Base-by-base conservation (phyloP, 2,329 filamentous ascomycete genomes). In the Emydomyces testavorans region DNA sequence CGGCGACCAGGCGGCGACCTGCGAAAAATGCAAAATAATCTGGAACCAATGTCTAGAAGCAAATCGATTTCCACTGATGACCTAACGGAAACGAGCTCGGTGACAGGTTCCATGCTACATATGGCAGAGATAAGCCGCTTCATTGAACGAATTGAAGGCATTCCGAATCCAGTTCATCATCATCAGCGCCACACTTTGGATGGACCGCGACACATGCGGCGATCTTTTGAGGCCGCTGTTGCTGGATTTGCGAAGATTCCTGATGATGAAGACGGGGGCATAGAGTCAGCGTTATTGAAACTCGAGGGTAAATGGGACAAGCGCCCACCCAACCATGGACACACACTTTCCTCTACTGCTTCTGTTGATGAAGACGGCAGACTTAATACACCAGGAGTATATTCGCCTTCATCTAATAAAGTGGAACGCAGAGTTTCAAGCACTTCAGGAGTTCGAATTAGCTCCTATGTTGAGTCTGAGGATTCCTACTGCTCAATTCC, bases 251-350 rank as follows among this genome's bases (percentile, higher is more conserved):
- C 89, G 1, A 81, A 85, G 48, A 85, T 96, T 21, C 87, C 90
- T 0, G 89, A 95, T 59, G 86, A 93, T 52, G 82, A 83, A 38
- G 85, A 93, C 59, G 87, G 87, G 5, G 90, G 90, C 10, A 81
- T 96, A 21, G 92, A 96, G 60, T 88, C 89, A n/a, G 86, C 92
- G 0, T 65, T 98, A 43, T 68, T 89, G 57, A 98, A 96, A 59
- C 74, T 98, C 0, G 92, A 98, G 68, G 92, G 92, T 7, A 90
- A 79, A 56, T 92, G 82, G 56, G 76, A 82, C 60, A 80, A 74
- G 56, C 77, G 63, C 5, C 60, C 58, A 56, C 56, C 60, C 34
- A 11, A 1, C 23, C 15, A 31, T n/a, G 21, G n/a, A 10, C 40
- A 43, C 28, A 11, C 13, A 21, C 24, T 16, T 21, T 16, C 11